Conservation (phyloP, 345 rosid species). For the Ceriops zippeliana region DNA sequence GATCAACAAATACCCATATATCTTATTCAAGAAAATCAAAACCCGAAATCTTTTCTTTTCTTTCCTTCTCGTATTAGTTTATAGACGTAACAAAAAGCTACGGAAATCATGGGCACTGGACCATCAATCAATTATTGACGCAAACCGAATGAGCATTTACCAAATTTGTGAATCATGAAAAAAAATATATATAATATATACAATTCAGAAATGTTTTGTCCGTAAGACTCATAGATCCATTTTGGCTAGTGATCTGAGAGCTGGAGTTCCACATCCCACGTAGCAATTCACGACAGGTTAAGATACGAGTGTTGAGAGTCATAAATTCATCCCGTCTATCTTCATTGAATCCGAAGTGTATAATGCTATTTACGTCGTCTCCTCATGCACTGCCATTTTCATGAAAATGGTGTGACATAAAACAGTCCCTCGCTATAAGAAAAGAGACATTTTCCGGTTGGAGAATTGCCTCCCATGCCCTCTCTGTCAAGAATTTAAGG, state of each 20-base stretch:
- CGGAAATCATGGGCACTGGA: background rate
- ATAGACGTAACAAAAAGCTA: background rate
- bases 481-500: conserved; percentile 4
- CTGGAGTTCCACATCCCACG: background rate
- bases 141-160: background rate
- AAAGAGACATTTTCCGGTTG: background rate
- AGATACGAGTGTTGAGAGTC: conserved; percentile 10
- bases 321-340: conserved; percentile 9
- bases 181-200: background rate
- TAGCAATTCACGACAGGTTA: conserved; percentile 13
- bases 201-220: background rate
- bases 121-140: background rate
- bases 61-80: background rate
- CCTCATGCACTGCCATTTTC: conserved; percentile 12
- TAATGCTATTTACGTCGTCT: background rate
- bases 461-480: conserved; percentile 5
- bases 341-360: conserved; percentile 14
- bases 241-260: conserved; percentile 4
- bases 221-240: background rate
- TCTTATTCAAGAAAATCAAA: no score
- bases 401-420: background rate
- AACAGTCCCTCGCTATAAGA: background rate
- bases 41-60: no score
- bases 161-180: background rate
- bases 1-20: background rate